A percentile compares a stretch with the other conserved stretches of the same genome.
Conservation (phyloP, 108 stramenopile genomes). For the Phaeodactylum tricornutum region DNA sequence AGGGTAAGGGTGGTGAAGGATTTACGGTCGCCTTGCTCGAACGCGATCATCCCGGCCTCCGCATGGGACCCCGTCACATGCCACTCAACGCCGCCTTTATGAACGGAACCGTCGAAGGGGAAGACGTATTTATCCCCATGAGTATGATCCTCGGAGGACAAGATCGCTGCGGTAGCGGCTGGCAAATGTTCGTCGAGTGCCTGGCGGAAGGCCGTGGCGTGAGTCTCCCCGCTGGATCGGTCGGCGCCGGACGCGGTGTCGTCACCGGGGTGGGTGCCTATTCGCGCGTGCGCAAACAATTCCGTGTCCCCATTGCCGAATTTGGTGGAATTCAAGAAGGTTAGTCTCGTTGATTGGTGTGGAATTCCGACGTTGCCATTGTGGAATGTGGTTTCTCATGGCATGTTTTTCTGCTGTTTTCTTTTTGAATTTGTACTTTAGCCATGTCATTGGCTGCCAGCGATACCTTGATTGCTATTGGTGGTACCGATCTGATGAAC, state of each 20-base stretch:
- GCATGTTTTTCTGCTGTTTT: neutral
- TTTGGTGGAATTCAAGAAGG: conserved; percentile 98
- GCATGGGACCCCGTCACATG: conserved; percentile 90
- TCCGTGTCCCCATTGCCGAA: conserved; percentile 97
- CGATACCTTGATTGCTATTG: conserved; percentile 85
- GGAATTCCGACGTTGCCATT: neutral
- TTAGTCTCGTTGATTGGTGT: conserved; percentile 11
- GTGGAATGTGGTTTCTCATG: neutral
- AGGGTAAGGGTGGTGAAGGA: conserved; percentile 86
- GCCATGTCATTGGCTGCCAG: conserved; percentile 84
- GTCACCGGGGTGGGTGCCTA: conserved; percentile 91
- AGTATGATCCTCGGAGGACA: conserved; percentile 92
- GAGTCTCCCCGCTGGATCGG: conserved; percentile 89
- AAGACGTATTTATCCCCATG: conserved; percentile 98
- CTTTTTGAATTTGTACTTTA: too few relatives aligned
- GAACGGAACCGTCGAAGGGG: conserved; percentile 98
- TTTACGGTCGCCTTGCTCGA: conserved; percentile 93
- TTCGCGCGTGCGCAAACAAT: conserved; percentile 93
- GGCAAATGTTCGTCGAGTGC: conserved; percentile 99
- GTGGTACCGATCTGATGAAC: conserved; percentile 93
- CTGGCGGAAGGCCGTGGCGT: conserved; percentile 96
- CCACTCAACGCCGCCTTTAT: conserved; percentile 91
- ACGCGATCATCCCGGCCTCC: conserved; percentile 83
- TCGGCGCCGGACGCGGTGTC: conserved; percentile 80
- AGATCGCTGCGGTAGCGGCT: conserved; percentile 93